Evolutionary conservation across 2,329 filamentous ascomycete species (phyloP).

Genomic region (Dryadomyces quercivorus): DNA sequence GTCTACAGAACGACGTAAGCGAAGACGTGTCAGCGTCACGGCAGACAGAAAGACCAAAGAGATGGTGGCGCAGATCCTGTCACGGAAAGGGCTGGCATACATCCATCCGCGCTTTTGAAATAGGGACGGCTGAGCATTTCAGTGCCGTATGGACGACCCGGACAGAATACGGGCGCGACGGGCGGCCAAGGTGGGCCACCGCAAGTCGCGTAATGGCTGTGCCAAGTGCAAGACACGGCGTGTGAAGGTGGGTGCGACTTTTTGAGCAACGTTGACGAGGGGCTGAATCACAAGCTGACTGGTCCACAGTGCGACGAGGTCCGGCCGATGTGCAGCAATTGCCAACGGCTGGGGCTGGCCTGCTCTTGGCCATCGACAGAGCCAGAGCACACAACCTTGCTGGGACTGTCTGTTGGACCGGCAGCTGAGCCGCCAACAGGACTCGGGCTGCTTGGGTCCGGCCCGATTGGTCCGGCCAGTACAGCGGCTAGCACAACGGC

Average conservation of each 20-base stretch:
- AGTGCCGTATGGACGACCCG: neutral
- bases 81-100: too few species aligned
- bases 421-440: neutral
- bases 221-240: conserved; percentile 18
- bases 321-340: conserved; percentile 15
- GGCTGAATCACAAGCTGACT: neutral
- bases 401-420: neutral
- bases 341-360: conserved; percentile 13
- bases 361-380: conserved; percentile 12
- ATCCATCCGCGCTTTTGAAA: too few species aligned
- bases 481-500: neutral
- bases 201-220: conserved; percentile 20
- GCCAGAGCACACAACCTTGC: neutral
- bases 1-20: too few species aligned
- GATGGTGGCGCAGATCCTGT: too few species aligned
- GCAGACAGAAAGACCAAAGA: too few species aligned
- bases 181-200: conserved; percentile 17
- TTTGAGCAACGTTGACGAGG: neutral
- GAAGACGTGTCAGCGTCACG: too few species aligned
- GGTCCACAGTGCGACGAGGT: conserved; percentile 15
- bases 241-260: conserved; percentile 14
- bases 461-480: neutral
- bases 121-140: neutral
- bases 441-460: neutral
- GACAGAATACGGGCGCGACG: neutral